Evolutionary conservation across 2,329 filamentous ascomycete genomes (phyloP).

Genomic region (Orbilia oligospora): DNA sequence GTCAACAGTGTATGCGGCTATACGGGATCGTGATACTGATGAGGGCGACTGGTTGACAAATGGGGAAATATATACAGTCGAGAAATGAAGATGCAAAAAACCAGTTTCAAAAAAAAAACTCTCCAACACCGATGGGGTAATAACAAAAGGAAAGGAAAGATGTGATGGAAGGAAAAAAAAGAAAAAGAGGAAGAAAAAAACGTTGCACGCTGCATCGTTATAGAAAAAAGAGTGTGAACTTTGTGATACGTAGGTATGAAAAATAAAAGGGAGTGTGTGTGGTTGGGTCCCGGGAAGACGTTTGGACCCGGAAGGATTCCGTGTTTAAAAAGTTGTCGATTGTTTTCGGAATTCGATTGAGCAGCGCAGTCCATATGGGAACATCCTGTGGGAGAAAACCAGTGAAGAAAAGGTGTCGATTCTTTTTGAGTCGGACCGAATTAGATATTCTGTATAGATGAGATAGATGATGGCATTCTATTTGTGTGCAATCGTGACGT

Average conservation of each 20-base stretch:
- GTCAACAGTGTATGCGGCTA: background rate
- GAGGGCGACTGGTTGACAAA: background rate
- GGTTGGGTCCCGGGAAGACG: background rate
- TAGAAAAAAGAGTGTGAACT: slow-evolving; percentile 17
- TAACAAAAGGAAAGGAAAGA: slow-evolving; percentile 13
- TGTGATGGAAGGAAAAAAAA: background rate
- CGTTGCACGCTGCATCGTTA: slow-evolving; percentile 49
- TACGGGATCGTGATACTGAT: background rate
- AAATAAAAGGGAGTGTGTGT: slow-evolving; percentile 3
- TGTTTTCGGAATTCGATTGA: background rate
- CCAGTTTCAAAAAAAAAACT: slow-evolving; percentile 29
- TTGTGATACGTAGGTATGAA: background rate
- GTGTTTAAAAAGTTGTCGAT: background rate
- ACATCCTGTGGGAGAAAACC: background rate
- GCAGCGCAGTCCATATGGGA: background rate
- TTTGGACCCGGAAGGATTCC: background rate
- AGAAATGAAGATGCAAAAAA: slow-evolving; percentile 7
- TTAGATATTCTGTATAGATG: slow-evolving; percentile 24
- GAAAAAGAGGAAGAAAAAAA: too few relatives aligned
- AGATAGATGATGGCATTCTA: slow-evolving; percentile 39
- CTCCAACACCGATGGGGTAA: slow-evolving; percentile 44
- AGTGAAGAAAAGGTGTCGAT: background rate
- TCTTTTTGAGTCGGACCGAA: slow-evolving; percentile 13
- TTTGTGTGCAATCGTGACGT: slow-evolving; percentile 40
- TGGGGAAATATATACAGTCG: slow-evolving; percentile 38